phyloP scores from a whole-genome alignment of 2,329 filamentous ascomycete species.

The Colletotrichum sp. region DNA sequence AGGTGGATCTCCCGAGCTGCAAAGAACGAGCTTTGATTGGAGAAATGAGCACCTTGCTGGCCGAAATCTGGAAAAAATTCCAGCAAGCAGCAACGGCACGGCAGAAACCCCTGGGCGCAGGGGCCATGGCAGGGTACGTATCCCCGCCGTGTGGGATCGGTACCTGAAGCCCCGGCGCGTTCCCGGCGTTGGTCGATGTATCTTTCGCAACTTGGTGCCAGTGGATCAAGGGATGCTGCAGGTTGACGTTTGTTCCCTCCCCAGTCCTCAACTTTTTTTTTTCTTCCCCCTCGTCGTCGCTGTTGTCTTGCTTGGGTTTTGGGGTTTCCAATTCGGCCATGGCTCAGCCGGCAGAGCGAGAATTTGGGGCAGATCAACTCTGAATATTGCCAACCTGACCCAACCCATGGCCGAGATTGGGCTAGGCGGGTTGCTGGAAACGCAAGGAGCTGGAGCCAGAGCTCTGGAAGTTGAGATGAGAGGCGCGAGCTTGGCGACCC shows the following conservation, averaged over 20 bases:
- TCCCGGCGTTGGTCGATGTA: background rate
- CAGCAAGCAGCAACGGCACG: conserved; percentile 2
- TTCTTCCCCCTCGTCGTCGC: background rate
- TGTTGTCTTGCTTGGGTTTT: background rate
- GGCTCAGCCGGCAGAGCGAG: background rate
- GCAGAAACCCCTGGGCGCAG: background rate
- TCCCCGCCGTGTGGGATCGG: background rate
- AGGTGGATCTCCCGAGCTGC: background rate
- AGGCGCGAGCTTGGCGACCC: background rate
- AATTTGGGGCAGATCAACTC: background rate
- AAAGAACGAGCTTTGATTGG: conserved; percentile 3
- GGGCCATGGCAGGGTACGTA: background rate
- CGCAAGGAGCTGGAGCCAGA: conserved; percentile 1
- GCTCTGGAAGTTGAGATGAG: background rate
- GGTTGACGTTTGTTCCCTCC: conserved; percentile 5
- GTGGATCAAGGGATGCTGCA: background rate
- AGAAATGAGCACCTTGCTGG: background rate
- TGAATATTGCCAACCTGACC: background rate
- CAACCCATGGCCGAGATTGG: background rate
- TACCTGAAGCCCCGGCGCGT: background rate
- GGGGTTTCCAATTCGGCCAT: background rate
- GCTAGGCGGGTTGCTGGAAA: background rate
- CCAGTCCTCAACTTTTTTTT: conserved; percentile 2
- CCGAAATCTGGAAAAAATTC: background rate
- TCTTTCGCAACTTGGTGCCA: background rate